Evolutionary conservation across 306 rosid genomes (phyloP), one percentile per base, ranked within the genome.

Genomic region (Casuarina cunninghamiana): DNA sequence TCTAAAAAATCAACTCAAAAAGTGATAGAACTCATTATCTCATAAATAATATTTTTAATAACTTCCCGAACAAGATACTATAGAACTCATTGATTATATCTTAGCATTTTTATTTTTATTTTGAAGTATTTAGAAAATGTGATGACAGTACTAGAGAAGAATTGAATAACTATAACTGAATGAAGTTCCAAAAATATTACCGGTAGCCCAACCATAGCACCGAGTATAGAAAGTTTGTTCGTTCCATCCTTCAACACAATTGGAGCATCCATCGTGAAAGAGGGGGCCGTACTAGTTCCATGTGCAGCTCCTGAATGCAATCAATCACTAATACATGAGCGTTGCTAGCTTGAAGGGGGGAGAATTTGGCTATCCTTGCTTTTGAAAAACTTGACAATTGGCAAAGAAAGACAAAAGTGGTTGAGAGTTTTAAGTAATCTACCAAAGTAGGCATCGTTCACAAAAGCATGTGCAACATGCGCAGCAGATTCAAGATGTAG

Each of bases 141-240:
- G 15, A 2, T 50, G 13, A 50, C 13, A 50, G 3, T 1, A 3
- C 13, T 50, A 21, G 1, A 0, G 3, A 5, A 17, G 21, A 15
- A 50, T 9, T 6, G 26, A 32, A 10, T 1, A 5, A 37, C 45
- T 19, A 26, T 26, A 26, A 26, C 32, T 26, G 32, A 26, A 26
- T 26, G 21, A 68, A 21, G 13, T 5, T 12, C 5, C 17, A 35
- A 0, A 73, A 55, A 53, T 50, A 10, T 79, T 79, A 91, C 94
- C 83, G 92, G 90, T 53, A 91, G 75, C 65, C 97, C 97, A 57
- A 86, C 97, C 93, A 91, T 85, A 71, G 84, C 88, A 46, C 94
- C 82, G 6, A 86, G 92, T 45, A 89, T 60, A 72, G 94, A 89
- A 84, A 89, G 78, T 62, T 88, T 82, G 81, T 89, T 88, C 58